These are phyloP conservation scores for Nyctanthes arbortristis DNA, from an alignment of 257 asterid genomes.

Conservation along the genomic window DNA sequence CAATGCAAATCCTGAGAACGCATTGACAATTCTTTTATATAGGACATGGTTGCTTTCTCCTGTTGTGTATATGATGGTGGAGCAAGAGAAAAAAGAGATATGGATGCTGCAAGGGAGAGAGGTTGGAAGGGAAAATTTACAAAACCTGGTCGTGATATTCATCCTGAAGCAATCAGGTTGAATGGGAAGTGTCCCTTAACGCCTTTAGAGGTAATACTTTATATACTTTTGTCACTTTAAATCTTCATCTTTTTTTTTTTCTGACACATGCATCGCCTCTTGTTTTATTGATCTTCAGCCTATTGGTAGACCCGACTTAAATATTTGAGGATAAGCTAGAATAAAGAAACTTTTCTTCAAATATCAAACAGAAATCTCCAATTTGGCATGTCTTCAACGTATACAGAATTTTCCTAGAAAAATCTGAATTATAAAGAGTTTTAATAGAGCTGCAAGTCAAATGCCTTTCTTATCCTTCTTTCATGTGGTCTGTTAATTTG, in stretches of 20 bases:
- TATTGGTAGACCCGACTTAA: background rate
- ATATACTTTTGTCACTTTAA: background rate
- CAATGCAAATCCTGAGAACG: background rate
- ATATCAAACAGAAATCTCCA: background rate
- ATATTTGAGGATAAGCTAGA: background rate
- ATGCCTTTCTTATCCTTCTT: background rate
- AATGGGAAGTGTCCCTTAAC: constrained; percentile 95
- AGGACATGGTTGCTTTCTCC: constrained; percentile 99
- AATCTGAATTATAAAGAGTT: background rate
- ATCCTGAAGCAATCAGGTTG: constrained; percentile 84
- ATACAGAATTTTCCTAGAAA: background rate
- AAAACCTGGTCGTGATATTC: constrained; percentile 83
- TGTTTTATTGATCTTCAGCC: constrained; percentile 1
- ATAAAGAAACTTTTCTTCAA: background rate
- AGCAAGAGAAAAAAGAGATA: constrained; percentile 69
- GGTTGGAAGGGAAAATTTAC: constrained; percentile 99
- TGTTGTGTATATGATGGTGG: constrained; percentile 98
- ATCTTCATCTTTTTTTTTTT: background rate
- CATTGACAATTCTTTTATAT: constrained; percentile 32
- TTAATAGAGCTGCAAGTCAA: background rate
- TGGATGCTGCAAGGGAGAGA: constrained; percentile 99
- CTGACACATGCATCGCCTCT: constrained; percentile 6
- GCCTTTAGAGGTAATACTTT: constrained; percentile 80
- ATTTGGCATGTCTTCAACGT: background rate
- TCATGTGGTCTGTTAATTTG: background rate